Conservation (phyloP, 106 monocot species). For the Allium fistulosum region DNA sequence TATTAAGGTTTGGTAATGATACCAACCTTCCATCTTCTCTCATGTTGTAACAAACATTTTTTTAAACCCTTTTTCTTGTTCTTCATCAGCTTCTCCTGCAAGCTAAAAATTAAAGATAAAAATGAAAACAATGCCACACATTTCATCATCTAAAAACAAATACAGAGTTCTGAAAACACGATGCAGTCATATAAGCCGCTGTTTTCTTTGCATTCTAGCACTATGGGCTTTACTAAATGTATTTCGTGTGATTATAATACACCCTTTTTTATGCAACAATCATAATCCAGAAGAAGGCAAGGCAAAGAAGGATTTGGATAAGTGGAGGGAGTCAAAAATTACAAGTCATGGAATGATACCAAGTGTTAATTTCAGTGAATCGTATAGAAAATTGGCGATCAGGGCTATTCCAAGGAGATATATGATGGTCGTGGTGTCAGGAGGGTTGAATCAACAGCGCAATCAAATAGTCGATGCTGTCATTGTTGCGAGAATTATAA, state of each 20-base stretch:
- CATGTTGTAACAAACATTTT: conserved; percentile 1
- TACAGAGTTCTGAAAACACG: conserved; percentile 1
- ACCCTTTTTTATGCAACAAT: background rate
- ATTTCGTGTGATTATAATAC: background rate
- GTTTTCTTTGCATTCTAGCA: conserved; percentile 6
- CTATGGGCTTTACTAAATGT: conserved; percentile 1
- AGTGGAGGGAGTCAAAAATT: conserved; percentile 1
- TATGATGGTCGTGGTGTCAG: conserved; percentile 46
- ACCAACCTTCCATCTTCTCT: conserved; percentile 14
- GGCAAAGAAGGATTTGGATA: conserved; percentile 13
- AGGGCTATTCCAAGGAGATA: conserved; percentile 16
- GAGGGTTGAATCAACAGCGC: conserved; percentile 51
- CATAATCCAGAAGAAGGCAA: background rate
- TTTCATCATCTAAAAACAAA: background rate
- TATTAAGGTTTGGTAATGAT: conserved; percentile 9
- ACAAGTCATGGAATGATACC: conserved; percentile 6
- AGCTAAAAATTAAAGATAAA: background rate
- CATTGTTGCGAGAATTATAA: conserved; percentile 36
- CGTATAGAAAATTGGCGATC: conserved; percentile 8
- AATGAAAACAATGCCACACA: too few species aligned
- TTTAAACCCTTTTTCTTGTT: background rate
- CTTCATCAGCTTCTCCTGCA: background rate
- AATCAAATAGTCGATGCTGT: conserved; percentile 59
- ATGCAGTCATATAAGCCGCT: background rate
- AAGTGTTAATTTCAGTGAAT: conserved; percentile 28